Evolutionary conservation across 169 alveolate genomes (phyloP).

Genomic region (Ichthyophthirius multifiliis): DNA sequence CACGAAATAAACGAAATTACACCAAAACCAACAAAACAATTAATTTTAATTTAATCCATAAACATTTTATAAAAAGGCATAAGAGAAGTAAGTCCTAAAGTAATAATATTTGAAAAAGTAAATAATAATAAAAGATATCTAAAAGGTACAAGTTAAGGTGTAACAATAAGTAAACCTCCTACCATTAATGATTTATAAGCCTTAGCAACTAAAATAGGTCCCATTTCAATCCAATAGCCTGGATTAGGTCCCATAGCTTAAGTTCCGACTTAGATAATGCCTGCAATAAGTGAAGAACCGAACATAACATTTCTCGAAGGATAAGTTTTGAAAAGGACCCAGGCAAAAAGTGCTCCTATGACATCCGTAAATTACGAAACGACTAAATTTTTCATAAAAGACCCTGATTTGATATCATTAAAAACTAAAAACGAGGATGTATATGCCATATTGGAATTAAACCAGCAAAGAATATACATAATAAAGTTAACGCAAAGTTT

Average conservation of each 20-base stretch:
- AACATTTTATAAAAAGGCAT: too few relatives aligned
- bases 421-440: background rate
- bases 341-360: too few relatives aligned
- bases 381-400: background rate
- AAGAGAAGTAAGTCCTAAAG: too few relatives aligned
- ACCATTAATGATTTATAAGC: background rate
- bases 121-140: background rate
- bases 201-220: background rate
- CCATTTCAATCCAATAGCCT: background rate
- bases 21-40: too few relatives aligned
- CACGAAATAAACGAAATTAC: too few relatives aligned
- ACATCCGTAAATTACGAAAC: background rate
- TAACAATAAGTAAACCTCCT: background rate
- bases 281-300: background rate
- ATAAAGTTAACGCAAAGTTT: background rate
- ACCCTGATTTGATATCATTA: background rate
- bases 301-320: background rate
- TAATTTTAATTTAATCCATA: too few relatives aligned
- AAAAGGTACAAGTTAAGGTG: background rate
- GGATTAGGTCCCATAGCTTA: too few relatives aligned
- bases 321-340: background rate
- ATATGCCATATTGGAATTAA: background rate
- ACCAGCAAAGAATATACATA: background rate
- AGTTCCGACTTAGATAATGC: background rate
- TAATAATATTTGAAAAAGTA: slow-evolving; percentile 1